Conservation (phyloP, 331 rosid species). For the Quercus tomentella region DNA sequence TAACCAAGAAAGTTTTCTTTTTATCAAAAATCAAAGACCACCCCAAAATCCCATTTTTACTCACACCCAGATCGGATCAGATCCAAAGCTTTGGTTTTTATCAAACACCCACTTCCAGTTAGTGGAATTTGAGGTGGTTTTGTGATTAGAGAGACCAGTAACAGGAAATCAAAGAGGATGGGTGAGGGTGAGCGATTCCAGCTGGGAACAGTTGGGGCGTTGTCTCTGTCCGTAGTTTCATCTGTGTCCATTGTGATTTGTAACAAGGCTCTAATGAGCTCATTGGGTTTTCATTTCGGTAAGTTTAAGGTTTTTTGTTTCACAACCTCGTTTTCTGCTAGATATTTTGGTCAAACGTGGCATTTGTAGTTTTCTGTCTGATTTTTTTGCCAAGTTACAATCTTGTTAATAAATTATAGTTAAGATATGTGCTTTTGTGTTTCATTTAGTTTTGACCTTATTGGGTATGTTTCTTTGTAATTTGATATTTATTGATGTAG, state of each 20-base stretch:
- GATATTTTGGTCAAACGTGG: not conserved
- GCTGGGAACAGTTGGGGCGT: constrained; percentile 77
- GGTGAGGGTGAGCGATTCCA: constrained; percentile 70
- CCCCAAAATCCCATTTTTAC: no score
- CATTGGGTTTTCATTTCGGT: constrained; percentile 79
- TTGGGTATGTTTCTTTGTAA: not conserved
- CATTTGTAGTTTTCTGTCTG: not conserved
- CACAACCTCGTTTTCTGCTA: not conserved
- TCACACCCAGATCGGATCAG: no score
- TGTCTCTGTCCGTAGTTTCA: constrained; percentile 75
- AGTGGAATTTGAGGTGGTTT: not conserved
- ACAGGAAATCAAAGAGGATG: constrained; percentile 35
- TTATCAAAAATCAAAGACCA: no score
- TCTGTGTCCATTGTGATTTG: constrained; percentile 88
- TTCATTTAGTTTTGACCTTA: not conserved
- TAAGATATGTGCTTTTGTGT: not conserved
- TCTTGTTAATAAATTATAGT: not conserved
- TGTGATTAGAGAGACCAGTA: constrained; percentile 10
- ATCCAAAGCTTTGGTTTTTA: no score
- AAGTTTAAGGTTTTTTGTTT: constrained; percentile 3
- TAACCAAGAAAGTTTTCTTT: no score
- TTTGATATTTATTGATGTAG: not conserved
- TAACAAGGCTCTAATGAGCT: constrained; percentile 72
- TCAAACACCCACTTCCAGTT: no score
- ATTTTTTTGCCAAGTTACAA: not conserved